Conservation (phyloP, 1,284 basidiomycete genomes). For the Ganoderma meredithae region DNA sequence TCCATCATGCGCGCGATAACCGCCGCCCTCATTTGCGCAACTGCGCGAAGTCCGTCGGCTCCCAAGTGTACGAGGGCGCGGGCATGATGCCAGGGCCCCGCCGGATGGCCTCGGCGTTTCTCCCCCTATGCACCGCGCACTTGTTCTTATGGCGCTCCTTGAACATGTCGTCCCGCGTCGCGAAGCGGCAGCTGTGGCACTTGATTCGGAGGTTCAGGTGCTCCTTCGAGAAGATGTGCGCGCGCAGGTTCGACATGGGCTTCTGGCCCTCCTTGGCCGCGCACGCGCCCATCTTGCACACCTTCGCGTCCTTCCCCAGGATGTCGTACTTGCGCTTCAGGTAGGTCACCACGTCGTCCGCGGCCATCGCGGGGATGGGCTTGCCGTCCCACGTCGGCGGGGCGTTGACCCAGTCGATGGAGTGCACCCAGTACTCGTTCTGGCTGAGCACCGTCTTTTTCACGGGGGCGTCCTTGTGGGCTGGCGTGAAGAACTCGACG, state of each 20-base stretch:
- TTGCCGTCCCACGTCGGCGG: constrained; percentile 8
- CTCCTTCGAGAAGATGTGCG: neutral
- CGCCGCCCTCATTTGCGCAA: neutral
- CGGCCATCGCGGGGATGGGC: constrained; percentile 2
- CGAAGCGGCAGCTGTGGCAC: constrained; percentile 4
- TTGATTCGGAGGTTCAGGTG: constrained; percentile 1
- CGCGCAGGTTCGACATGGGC: neutral
- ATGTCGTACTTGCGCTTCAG: neutral
- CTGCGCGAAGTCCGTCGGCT: neutral
- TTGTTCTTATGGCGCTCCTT: neutral
- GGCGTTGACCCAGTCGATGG: constrained; percentile 12
- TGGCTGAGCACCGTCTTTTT: neutral
- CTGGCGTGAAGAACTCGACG: neutral
- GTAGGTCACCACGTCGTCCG: neutral
- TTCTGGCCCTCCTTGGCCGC: too few species aligned
- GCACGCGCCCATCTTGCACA: constrained; percentile 7
- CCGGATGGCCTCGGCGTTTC: neutral
- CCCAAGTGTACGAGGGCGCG: neutral
- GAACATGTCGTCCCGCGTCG: constrained; percentile 1
- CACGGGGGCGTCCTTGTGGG: too few species aligned
- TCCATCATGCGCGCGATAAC: neutral
- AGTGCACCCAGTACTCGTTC: constrained; percentile 12
- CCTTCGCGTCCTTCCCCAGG: too few species aligned
- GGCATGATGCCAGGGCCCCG: neutral
- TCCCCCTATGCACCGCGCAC: neutral